Evolutionary conservation across 2,329 filamentous ascomycete genomes (phyloP).

Genomic region (Epicoccum sorghinum): DNA sequence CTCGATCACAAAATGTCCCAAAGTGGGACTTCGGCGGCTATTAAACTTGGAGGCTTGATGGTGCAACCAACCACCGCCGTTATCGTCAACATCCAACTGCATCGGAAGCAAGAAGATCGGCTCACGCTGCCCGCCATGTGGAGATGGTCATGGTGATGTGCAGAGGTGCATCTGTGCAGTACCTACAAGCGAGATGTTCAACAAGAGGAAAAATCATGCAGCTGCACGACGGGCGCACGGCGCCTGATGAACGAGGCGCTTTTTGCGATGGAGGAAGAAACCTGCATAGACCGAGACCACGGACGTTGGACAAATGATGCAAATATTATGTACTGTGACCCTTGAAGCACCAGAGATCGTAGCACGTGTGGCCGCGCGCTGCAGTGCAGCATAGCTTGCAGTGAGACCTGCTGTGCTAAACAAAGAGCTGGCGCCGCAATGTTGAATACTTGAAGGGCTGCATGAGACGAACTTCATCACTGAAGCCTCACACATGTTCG

Average conservation of each 20-base stretch:
- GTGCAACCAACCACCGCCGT: constrained; percentile 33
- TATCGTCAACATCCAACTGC: constrained; percentile 15
- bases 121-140: constrained; percentile 25
- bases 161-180: constrained; percentile 21
- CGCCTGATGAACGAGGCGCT: constrained; percentile 25
- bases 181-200: constrained; percentile 17
- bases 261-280: constrained; percentile 4
- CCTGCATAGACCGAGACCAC: constrained; percentile 8
- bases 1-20: constrained; percentile 38
- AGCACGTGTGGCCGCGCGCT: constrained; percentile 10
- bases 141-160: constrained; percentile 30
- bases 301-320: constrained; percentile 5
- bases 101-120: constrained; percentile 16
- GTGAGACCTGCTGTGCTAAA: constrained; percentile 9
- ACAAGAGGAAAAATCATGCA: constrained; percentile 22
- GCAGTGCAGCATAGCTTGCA: constrained; percentile 9
- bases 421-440: constrained; percentile 3
- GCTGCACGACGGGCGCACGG: constrained; percentile 29
- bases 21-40: constrained; percentile 43
- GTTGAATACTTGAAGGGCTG: constrained; percentile 13
- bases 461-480: constrained; percentile 1
- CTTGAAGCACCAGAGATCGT: constrained; percentile 8
- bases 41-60: constrained; percentile 35
- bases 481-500: constrained; percentile 7
- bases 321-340: constrained; percentile 11